Conservation (phyloP, 2,329 filamentous ascomycete genomes). For the Diaporthe ampelina region DNA sequence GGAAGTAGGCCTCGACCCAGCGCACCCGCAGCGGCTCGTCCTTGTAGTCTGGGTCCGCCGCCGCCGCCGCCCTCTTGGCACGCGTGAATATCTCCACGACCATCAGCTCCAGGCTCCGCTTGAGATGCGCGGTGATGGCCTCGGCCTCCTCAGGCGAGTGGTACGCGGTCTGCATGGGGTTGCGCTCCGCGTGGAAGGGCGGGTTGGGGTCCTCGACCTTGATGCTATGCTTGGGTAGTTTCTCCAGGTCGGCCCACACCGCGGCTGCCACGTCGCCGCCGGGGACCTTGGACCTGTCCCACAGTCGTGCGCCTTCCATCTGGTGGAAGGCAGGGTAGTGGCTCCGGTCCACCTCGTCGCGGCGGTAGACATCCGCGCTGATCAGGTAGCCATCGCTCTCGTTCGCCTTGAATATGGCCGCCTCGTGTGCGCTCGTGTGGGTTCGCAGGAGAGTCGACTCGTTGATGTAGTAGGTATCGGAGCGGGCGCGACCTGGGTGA, state of each 20-base stretch:
- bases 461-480: constrained; percentile 97
- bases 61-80: constrained; percentile 76
- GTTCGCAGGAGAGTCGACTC: constrained; percentile 86
- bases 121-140: constrained; percentile 87
- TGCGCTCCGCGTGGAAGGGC: constrained; percentile 80
- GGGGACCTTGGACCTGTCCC: constrained; percentile 78
- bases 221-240: constrained; percentile 80
- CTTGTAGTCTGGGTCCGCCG: constrained; percentile 61
- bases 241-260: constrained; percentile 78
- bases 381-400: constrained; percentile 86
- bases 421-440: constrained; percentile 94
- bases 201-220: constrained; percentile 88
- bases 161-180: constrained; percentile 81
- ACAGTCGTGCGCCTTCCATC: constrained; percentile 95
- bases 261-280: constrained; percentile 72
- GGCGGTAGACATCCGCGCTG: constrained; percentile 92
- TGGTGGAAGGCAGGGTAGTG: constrained; percentile 99
- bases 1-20: constrained; percentile 98
- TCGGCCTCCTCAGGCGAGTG: constrained; percentile 84
- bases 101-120: constrained; percentile 89
- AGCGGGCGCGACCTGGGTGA: constrained; percentile 87
- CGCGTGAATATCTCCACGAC: constrained; percentile 90
- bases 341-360: constrained; percentile 93
- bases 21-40: constrained; percentile 85
- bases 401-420: constrained; percentile 82